A percentile compares a stretch with the other conserved stretches of the same genome.
phyloP scores from a whole-genome alignment of 495 filamentous ascomycete genomes.

The Daldinia caldariorum region DNA sequence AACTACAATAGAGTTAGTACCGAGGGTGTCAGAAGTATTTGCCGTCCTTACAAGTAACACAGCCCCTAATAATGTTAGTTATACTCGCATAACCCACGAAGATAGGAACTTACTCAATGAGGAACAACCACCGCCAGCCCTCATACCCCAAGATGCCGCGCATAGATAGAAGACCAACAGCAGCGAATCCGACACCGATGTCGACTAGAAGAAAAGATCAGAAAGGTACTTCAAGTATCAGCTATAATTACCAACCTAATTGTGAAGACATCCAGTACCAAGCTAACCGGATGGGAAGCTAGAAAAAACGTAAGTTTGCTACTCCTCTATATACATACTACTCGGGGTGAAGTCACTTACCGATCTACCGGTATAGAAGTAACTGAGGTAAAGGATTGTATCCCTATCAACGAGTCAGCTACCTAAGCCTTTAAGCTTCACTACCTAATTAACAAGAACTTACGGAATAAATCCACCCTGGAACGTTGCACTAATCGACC shows the following conservation, averaged over 20 bases:
- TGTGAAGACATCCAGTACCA: slow-evolving; percentile 45
- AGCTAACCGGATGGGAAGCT: slow-evolving; percentile 43
- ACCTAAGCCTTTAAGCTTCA: not conserved
- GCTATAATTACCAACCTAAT: slow-evolving; percentile 25
- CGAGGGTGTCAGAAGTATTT: not conserved
- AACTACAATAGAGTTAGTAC: slow-evolving; percentile 39
- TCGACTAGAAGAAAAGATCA: slow-evolving; percentile 53
- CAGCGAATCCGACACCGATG: slow-evolving; percentile 74
- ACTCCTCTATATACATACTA: not conserved
- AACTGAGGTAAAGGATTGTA: slow-evolving; percentile 42
- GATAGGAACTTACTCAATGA: slow-evolving; percentile 52
- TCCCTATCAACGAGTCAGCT: slow-evolving; percentile 29
- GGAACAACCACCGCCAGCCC: slow-evolving; percentile 80
- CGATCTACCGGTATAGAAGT: slow-evolving; percentile 40
- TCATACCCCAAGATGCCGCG: slow-evolving; percentile 63
- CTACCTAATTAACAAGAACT: slow-evolving; percentile 18
- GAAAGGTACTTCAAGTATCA: not conserved
- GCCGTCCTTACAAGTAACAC: slow-evolving; percentile 36
- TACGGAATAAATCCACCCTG: slow-evolving; percentile 76
- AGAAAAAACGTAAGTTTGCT: slow-evolving; percentile 8
- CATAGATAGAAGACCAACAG: slow-evolving; percentile 76
- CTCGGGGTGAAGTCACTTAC: slow-evolving; percentile 14
- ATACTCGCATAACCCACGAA: not conserved
- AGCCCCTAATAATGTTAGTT: slow-evolving; percentile 32
- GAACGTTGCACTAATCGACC: slow-evolving; percentile 55